Conservation (phyloP, 495 filamentous ascomycete species). For the Aspergillus sclerotiicarbonarius region DNA sequence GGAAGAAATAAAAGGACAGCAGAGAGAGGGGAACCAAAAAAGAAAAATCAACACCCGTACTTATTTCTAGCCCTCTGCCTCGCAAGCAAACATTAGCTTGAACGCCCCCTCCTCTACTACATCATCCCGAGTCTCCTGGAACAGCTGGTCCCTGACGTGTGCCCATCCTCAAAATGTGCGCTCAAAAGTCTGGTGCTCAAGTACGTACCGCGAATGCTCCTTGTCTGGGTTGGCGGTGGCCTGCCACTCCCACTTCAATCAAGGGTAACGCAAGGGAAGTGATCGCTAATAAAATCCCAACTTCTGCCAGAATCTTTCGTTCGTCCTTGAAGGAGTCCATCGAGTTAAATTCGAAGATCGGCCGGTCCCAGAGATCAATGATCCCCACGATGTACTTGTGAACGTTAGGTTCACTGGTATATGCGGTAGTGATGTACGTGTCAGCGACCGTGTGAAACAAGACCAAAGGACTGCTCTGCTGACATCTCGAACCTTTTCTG, state of each 20-base stretch:
- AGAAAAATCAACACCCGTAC: too few relatives aligned
- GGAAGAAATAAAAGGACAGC: too few relatives aligned
- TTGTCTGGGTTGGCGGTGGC: not conserved
- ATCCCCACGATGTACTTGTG: constrained; percentile 73
- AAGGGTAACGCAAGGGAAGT: not conserved
- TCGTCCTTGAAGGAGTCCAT: constrained; percentile 72
- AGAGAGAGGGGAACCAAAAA: too few relatives aligned
- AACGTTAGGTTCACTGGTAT: constrained; percentile 86
- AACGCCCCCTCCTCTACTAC: too few relatives aligned
- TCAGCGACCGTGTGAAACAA: not conserved
- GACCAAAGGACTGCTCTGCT: not conserved
- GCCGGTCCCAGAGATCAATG: constrained; percentile 65
- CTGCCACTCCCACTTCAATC: not conserved
- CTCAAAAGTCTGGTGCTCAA: constrained; percentile 18
- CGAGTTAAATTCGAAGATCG: constrained; percentile 73
- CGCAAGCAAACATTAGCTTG: too few relatives aligned
- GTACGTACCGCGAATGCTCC: constrained; percentile 13
- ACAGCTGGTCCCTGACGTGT: too few relatives aligned
- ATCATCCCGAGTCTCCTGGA: too few relatives aligned
- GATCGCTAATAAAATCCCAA: not conserved
- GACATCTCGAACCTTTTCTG: not conserved
- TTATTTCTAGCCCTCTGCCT: too few relatives aligned
- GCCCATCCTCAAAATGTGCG: too few relatives aligned
- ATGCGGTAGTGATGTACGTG: constrained; percentile 77
- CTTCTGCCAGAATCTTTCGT: constrained; percentile 72